Conservation (phyloP, 2,329 filamentous ascomycete species). For the Colletotrichum plurivorum region DNA sequence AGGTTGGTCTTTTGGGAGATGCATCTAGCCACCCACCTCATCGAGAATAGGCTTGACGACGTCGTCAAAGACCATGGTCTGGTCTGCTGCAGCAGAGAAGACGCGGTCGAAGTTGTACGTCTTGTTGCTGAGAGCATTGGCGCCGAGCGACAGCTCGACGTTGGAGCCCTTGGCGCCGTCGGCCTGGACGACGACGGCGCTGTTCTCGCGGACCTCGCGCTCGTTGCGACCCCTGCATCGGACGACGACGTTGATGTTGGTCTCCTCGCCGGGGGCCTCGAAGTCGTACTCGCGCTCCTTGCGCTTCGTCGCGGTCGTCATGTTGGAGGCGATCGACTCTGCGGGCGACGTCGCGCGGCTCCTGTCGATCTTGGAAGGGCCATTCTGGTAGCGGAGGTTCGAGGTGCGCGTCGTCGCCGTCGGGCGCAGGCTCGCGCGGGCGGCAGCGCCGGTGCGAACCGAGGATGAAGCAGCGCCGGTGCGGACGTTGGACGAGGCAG, state of each 20-base stretch:
- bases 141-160: slow-evolving; percentile 91
- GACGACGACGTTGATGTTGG: slow-evolving; percentile 98
- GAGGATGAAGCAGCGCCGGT: slow-evolving; percentile 16
- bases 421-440: slow-evolving; percentile 33
- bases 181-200: slow-evolving; percentile 89
- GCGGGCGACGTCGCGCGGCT: slow-evolving; percentile 76
- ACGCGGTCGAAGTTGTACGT: slow-evolving; percentile 97
- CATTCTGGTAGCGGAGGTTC: slow-evolving; percentile 38
- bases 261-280: slow-evolving; percentile 79
- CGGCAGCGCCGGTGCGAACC: slow-evolving; percentile 33
- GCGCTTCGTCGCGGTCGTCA: slow-evolving; percentile 78
- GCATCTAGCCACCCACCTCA: slow-evolving; percentile 72
- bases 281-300: slow-evolving; percentile 89
- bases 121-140: slow-evolving; percentile 94
- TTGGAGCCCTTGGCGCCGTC: slow-evolving; percentile 89
- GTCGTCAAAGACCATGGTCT: slow-evolving; percentile 94
- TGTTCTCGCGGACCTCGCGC: slow-evolving; percentile 94
- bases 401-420: slow-evolving; percentile 35
- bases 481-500: slow-evolving; percentile 30
- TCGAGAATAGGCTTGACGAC: slow-evolving; percentile 93
- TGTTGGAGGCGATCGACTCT: slow-evolving; percentile 74
- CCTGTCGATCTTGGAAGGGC: slow-evolving; percentile 48
- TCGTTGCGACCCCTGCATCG: slow-evolving; percentile 93
- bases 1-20: background rate
- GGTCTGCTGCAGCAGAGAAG: slow-evolving; percentile 94